Conservation (phyloP, 495 filamentous ascomycete genomes). For the Tirmania nivea region DNA sequence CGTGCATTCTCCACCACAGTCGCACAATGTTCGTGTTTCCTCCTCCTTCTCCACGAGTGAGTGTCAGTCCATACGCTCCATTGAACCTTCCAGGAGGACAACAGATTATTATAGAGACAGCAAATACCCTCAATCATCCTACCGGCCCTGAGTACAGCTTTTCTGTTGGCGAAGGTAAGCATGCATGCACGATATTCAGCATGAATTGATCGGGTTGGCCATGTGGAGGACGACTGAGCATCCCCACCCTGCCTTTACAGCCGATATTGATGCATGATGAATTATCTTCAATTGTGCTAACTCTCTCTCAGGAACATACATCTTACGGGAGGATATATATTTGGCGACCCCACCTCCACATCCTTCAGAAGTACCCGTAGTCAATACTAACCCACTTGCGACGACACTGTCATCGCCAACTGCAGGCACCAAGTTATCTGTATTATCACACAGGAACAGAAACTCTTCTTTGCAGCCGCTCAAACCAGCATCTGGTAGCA, state of each 20-base stretch:
- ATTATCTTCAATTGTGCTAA: background rate
- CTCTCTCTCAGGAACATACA: slow-evolving; percentile 48
- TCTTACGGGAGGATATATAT: slow-evolving; percentile 67
- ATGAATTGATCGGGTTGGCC: too few species aligned
- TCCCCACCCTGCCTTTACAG: too few species aligned
- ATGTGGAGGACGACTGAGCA: too few species aligned
- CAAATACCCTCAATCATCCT: slow-evolving; percentile 64
- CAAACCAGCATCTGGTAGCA: too few species aligned
- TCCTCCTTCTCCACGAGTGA: background rate
- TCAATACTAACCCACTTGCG: slow-evolving; percentile 73
- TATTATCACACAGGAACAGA: slow-evolving; percentile 23
- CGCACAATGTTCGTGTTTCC: background rate
- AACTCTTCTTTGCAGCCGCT: too few species aligned
- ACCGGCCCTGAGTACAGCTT: slow-evolving; percentile 60
- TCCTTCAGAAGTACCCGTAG: slow-evolving; percentile 67
- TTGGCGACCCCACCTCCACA: slow-evolving; percentile 90
- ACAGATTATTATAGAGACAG: slow-evolving; percentile 53
- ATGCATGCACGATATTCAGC: slow-evolving; percentile 1
- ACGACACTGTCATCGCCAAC: slow-evolving; percentile 62
- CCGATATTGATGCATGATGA: too few species aligned
- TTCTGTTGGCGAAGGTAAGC: slow-evolving; percentile 72
- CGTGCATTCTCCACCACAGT: too few species aligned
- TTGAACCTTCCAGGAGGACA: background rate
- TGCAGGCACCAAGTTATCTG: slow-evolving; percentile 64
- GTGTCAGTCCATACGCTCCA: background rate